Evolutionary conservation across 805 yeast genomes (phyloP).

Genomic region (Scheffersomyces stipitis): DNA sequence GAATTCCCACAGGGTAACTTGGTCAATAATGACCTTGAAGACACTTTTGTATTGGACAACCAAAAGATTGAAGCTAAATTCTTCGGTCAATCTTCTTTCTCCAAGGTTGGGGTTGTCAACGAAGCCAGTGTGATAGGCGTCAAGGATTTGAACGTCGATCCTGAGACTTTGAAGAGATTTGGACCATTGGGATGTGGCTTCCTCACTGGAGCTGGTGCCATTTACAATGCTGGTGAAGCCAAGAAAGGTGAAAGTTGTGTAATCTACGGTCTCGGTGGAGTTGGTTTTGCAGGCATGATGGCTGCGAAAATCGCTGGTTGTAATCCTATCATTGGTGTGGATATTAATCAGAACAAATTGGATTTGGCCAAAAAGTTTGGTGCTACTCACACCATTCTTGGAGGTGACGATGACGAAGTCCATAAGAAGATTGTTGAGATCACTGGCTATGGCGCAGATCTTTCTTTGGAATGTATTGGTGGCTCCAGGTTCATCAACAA

Average conservation of each 20-base stretch:
- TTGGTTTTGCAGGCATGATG: constrained; percentile 10
- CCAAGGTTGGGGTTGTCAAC: constrained; percentile 5
- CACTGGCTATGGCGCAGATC: constrained; percentile 7
- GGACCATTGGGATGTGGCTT: constrained; percentile 10
- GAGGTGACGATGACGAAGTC: constrained; percentile 8
- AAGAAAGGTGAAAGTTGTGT: constrained; percentile 4
- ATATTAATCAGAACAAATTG: constrained; percentile 5
- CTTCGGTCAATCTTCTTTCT: constrained; percentile 11
- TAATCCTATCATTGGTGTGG: constrained; percentile 8
- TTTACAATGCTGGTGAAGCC: constrained; percentile 6
- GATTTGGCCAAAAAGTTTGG: constrained; percentile 8
- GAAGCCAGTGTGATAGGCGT: constrained; percentile 3
- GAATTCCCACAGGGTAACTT: not conserved
- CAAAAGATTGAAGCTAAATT: constrained; percentile 7
- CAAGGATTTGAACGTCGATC: not conserved
- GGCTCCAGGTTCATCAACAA: constrained; percentile 6
- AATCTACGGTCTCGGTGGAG: constrained; percentile 9
- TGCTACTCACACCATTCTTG: constrained; percentile 9
- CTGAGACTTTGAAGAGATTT: constrained; percentile 1
- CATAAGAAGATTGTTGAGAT: constrained; percentile 6
- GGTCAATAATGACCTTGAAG: not conserved
- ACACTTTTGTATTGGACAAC: not conserved
- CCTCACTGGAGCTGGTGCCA: constrained; percentile 9
- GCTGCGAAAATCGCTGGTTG: constrained; percentile 11
- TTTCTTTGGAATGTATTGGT: constrained; percentile 9